A percentile compares a stretch with the other conserved stretches of the same genome.
These are phyloP conservation scores for Ophiostoma australiae DNA, from an alignment of 2,329 filamentous ascomycete genomes.

Conservation along the genomic window DNA sequence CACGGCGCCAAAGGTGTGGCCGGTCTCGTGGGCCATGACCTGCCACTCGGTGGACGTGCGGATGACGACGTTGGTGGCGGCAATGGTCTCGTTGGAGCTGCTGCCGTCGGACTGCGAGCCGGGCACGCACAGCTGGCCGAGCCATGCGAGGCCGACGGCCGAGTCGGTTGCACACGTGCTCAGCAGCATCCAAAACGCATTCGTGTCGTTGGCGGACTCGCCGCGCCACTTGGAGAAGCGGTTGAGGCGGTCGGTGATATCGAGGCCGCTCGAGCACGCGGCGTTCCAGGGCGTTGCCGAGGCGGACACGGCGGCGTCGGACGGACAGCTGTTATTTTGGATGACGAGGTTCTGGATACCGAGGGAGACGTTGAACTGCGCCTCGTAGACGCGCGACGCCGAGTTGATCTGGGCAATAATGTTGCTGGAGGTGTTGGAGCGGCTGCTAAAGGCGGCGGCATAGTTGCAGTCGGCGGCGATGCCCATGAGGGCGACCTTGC, in stretches of 20 bases:
- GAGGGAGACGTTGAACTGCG: constrained; percentile 89
- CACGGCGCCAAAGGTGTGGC: constrained; percentile 91
- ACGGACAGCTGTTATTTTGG: constrained; percentile 68
- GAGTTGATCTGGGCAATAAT: constrained; percentile 80
- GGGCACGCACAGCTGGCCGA: constrained; percentile 73
- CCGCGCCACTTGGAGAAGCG: constrained; percentile 88
- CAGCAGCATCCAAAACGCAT: constrained; percentile 90
- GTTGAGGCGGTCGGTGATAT: constrained; percentile 75
- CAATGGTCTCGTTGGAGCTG: constrained; percentile 61
- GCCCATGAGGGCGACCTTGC: constrained; percentile 85
- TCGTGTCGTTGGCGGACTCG: constrained; percentile 60
- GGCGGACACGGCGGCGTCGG: constrained; percentile 50
- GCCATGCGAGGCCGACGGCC: constrained; percentile 88
- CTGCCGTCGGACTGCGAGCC: constrained; percentile 51
- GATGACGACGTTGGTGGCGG: constrained; percentile 84
- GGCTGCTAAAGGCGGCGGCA: constrained; percentile 63
- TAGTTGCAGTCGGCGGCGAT: constrained; percentile 93
- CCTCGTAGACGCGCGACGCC: constrained; percentile 83
- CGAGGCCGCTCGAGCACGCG: constrained; percentile 57
- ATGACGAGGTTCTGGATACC: constrained; percentile 83
- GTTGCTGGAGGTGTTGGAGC: constrained; percentile 61
- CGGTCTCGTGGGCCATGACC: constrained; percentile 88
- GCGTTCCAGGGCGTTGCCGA: constrained; percentile 77
- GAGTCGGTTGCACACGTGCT: constrained; percentile 75
- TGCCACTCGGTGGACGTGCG: constrained; percentile 85